Base-by-base conservation (phyloP, 257 asterid species). In the Solanum rostratum region DNA sequence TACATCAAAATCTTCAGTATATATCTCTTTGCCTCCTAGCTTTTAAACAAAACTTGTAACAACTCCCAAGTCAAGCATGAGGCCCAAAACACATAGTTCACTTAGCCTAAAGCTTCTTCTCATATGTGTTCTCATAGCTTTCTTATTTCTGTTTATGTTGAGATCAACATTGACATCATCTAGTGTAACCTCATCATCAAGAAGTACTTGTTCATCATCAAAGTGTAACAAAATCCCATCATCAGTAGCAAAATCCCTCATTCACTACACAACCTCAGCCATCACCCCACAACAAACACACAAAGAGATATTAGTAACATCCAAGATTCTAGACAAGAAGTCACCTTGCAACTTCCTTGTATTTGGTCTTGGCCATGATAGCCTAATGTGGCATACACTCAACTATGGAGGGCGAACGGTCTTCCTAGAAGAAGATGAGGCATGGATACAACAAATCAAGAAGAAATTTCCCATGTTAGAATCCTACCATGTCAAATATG, bases 321-420 rank as follows among this genome's bases (percentile, higher is more conserved):
- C 96, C 14, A 88, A 84, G 83, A 83, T 93, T 84, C 85, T 94
- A 4, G 94, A 93, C 22, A 74, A 73, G 57, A 87, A 78, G 52
- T 93, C 98, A 59, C 97, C 99, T 1, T 90, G 97, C 91, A 94
- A 93, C 90, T 94, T 95, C 89, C 88, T 95, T 1, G 90, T 94
- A 1, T 95, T 95, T 53, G 99, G 99, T 16, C 92, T 94, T 14
- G 98, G 98, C 81, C 97, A 94, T 78, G 99, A 94, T 59, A 95
- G 98, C 88, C 92, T 95, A 0, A 94, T 95, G 99, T 94, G 99
- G 99, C 92, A 89, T 85, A 85, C 95, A 20, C 92, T 95, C 45
- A 95, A 95, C 93, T 91, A 89, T 84, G 97, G 95, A 0, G 99
- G 99, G 3, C 89, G 92, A 2, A 95, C 99, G 10, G 39, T 95